Percentiles rank a stretch among this genome's conserved stretches.
Evolutionary conservation across 441 rosid genomes (phyloP).

Genomic region (Erysimum cheiri): DNA sequence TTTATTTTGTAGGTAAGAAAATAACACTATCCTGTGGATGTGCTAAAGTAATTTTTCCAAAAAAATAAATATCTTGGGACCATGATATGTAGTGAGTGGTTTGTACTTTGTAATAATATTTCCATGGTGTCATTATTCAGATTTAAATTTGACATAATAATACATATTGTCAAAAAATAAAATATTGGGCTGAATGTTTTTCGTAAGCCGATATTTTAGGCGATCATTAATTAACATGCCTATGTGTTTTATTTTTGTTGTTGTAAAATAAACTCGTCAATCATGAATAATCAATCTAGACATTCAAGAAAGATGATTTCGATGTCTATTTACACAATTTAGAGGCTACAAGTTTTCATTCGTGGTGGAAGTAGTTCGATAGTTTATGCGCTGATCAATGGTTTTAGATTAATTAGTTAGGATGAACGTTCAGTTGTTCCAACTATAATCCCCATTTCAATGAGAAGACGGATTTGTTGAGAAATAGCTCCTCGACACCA

Average conservation of each 20-base stretch:
- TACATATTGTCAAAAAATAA: neutral
- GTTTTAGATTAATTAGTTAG: neutral
- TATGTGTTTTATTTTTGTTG: neutral
- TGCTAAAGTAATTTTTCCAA: conserved; percentile 28
- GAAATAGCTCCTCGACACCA: neutral
- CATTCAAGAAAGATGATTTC: neutral
- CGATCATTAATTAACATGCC: neutral
- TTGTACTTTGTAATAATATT: neutral
- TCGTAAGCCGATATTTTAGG: conserved; percentile 2
- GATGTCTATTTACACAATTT: neutral
- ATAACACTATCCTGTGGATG: conserved; percentile 36
- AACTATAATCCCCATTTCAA: neutral
- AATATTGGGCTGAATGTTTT: conserved; percentile 16
- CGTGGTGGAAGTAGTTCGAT: neutral
- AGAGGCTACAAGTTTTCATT: neutral
- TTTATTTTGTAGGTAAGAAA: conserved; percentile 24
- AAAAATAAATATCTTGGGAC: conserved; percentile 16
- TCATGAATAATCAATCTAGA: neutral
- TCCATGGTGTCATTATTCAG: neutral
- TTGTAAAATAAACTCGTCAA: neutral
- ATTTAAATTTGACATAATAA: neutral
- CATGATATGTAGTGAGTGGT: neutral
- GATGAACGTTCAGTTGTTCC: neutral
- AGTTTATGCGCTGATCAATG: neutral
- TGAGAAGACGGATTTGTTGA: neutral